These are phyloP conservation scores for Anthostomella pinea DNA, from an alignment of 2,329 filamentous ascomycete species.

Conservation along the genomic window DNA sequence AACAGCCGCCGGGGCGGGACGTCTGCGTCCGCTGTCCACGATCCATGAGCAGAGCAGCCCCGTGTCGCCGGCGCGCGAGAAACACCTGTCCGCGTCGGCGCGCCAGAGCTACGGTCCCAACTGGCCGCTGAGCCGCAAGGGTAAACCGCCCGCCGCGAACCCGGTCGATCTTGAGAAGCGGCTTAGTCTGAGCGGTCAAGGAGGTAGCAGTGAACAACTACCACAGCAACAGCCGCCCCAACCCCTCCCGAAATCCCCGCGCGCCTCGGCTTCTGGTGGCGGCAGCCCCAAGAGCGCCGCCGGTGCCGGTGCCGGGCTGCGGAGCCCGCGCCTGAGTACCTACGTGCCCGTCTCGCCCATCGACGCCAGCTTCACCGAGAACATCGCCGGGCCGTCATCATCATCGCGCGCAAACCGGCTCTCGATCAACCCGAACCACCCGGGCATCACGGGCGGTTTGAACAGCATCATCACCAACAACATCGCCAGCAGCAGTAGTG, in stretches of 20 bases:
- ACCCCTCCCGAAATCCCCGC: no score
- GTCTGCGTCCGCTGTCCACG: constrained; percentile 19
- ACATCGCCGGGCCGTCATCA: constrained; percentile 7
- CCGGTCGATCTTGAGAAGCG: constrained; percentile 24
- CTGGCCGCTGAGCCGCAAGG: constrained; percentile 24
- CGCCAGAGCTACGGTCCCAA: constrained; percentile 21
- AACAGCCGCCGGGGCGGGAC: not conserved
- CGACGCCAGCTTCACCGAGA: constrained; percentile 20
- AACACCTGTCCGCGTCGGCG: constrained; percentile 11
- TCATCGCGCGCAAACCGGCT: not conserved
- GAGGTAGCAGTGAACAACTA: not conserved
- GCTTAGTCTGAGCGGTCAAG: constrained; percentile 4
- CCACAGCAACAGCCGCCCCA: constrained; percentile 2
- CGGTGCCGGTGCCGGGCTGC: constrained; percentile 6
- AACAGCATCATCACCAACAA: no score
- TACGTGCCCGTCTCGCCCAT: constrained; percentile 26
- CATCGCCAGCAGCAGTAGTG: no score
- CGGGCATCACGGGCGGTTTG: not conserved
- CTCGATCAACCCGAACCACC: not conserved
- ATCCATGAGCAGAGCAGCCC: constrained; percentile 20
- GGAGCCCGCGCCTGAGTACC: constrained; percentile 23
- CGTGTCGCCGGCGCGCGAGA: constrained; percentile 3
- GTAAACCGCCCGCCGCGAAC: constrained; percentile 25
- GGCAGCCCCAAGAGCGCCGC: constrained; percentile 9
- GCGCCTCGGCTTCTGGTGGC: no score